Base-by-base conservation (phyloP, 148 eudicot genomes). In the Rhododendron simsii region DNA sequence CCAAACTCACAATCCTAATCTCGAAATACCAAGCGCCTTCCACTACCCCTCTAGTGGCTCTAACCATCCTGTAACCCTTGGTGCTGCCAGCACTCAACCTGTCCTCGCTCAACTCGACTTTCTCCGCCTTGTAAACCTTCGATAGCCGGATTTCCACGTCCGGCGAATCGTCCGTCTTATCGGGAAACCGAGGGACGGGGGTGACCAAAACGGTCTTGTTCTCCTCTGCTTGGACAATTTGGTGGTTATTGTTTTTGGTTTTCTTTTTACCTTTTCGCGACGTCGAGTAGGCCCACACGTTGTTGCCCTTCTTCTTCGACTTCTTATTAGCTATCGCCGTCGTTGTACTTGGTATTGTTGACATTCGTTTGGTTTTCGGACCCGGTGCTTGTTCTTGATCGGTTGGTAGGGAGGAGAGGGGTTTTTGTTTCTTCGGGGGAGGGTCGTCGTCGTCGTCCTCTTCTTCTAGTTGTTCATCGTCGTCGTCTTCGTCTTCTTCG, bases 41-140 rank as follows among this genome's bases (percentile, higher is more conserved):
- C 33, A 61, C 85, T 33, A 95, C 96, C 84, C 99, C 99, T 86
- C 99, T 87, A 1, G 99, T 97, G 21, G 98, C 96, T 84, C 99
- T 96, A 67, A 96, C 99, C 98, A 95, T 94, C 50, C 99, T 93
- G 74, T 96, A 96, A 81, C 99, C 99, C 73, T 97, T 97, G 11
- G 93, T 88, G 83, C 98, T 95, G 16, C 95, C 93, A 0, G 98
- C 99, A 83, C 87, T 92, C 89, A 95, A 23, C 50, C 99, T 85
- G 88, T 97, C 98, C 63, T 97, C 98, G n/a, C 94, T 91, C 47
- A 97, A 63, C 57, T 97, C 99, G 18, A 97, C 99, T 86, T 95
- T 97, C 86, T 97, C 99, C 0, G 99, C 99, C 88, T 97, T 97
- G 84, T 93, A 91, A 4, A 91, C 89, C 91, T 94, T 97, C 0